These are phyloP conservation scores for Sclerospora graminicola DNA, from an alignment of 352 stramenopile species.

Conservation along the genomic window DNA sequence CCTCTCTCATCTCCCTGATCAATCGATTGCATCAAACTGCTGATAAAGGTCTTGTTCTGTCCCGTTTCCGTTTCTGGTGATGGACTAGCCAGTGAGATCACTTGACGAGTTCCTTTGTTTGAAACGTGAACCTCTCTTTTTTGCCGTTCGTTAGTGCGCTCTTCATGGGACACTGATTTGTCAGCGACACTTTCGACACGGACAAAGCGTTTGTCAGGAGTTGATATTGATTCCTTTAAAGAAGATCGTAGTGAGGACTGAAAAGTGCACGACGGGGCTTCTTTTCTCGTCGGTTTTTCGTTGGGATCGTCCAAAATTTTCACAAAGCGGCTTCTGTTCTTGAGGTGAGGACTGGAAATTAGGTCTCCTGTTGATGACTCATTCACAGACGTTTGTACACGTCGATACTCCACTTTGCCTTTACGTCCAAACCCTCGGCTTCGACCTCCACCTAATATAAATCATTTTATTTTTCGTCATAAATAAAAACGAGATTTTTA, in stretches of 20 bases:
- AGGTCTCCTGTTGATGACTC: not conserved
- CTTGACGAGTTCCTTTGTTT: slow-evolving; percentile 15
- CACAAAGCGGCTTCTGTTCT: slow-evolving; percentile 9
- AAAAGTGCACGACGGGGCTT: slow-evolving; percentile 15
- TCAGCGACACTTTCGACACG: slow-evolving; percentile 11
- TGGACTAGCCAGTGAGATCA: slow-evolving; percentile 26
- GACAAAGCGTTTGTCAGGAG: slow-evolving; percentile 8
- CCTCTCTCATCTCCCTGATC: slow-evolving; percentile 12
- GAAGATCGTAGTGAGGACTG: slow-evolving; percentile 53
- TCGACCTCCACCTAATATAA: slow-evolving; percentile 23
- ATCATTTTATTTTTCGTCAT: not conserved
- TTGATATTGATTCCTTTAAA: slow-evolving; percentile 21
- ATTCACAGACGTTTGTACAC: slow-evolving; percentile 19
- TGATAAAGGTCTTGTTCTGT: slow-evolving; percentile 24
- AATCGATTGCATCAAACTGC: slow-evolving; percentile 26
- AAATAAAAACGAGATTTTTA: not conserved
- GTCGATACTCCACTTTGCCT: slow-evolving; percentile 28
- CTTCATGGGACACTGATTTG: not conserved
- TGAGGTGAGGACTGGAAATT: not conserved
- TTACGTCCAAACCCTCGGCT: slow-evolving; percentile 15
- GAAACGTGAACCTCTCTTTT: slow-evolving; percentile 15
- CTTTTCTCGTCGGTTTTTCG: slow-evolving; percentile 1
- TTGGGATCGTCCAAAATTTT: slow-evolving; percentile 18
- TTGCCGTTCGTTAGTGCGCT: slow-evolving; percentile 5
- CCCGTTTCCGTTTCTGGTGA: slow-evolving; percentile 18